Base-by-base conservation (phyloP, 768 basidiomycete genomes). In the Rhizopogon vinicolor region DNA sequence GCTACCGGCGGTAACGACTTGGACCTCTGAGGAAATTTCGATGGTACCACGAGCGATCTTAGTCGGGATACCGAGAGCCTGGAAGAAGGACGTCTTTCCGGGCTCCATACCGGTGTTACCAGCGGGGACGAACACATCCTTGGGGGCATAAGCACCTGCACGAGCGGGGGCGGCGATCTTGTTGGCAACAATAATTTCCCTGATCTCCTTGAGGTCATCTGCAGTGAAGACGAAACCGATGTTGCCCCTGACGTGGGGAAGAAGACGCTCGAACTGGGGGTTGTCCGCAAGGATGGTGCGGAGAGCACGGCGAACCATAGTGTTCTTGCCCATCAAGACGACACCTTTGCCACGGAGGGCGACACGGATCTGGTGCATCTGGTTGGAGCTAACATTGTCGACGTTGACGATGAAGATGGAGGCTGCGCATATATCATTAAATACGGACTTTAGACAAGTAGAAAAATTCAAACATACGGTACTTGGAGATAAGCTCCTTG, bases 51-150 rank as follows among this genome's bases (percentile, higher is more conserved):
- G 90, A 51, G 97, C 95, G 63, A 99, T 98, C 85, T 99, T 99
- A 74, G 97, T 99, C 45, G 97, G 96, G 75, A 99, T 95, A 79
- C 90, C 88, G 69, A 99, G 88, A 55, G 97, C 97, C 82, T 99
- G 97, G 93, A 99, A 99, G 93, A 98, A 99, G 65, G 97, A 97
- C 58, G 97, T 99, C 84, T 99, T 99, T 69, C 96, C 97, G 65
- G 97, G 97, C 74, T 98, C 97, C 97, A 99, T 99, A 75, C 95
- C 95, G 54, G 97, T 99, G 87, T 98, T 98, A 58, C 94, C 89
- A 44, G 87, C 93, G 37, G 95, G 93, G 63, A 99, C 90, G 58
- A 76, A 77, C 67, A 98, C 96, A 65, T 98, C 88, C 77, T 84
- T 85, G 68, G 96, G 91, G 39, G 96, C 95, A 65, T 86, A 83